Evolutionary conservation across 768 basidiomycete genomes (phyloP), one percentile per base, ranked within the genome.

Genomic region (Hygrocybe coccinea): DNA sequence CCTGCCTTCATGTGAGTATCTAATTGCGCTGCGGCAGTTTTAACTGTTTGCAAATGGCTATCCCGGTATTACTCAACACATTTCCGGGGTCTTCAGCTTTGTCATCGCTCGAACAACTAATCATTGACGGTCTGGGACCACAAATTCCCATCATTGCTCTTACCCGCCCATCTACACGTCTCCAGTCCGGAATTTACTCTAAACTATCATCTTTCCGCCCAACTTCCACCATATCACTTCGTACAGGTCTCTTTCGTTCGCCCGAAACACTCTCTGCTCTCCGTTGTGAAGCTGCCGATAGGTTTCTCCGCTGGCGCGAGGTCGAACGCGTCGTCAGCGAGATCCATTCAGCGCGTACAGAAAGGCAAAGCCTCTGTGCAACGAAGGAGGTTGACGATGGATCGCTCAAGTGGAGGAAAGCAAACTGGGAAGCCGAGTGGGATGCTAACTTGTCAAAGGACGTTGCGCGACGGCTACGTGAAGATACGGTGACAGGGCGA

Each of bases 251-350:
- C 11, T 86, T 89, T 67, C 81, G 76, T 58, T 80, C 83, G 1
- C 85, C 86, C 0, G 84, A 83, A 56, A 84, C 77, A 0, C 73
- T 87, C 10, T 72, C 76, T 1, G 64, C 74, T 1, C 72, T 89
- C 29, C 79, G 87, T 34, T 71, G 68, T 15, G 87, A 88, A 66
- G 86, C 85, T 0, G 76, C 82, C 0, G 84, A 87, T 55, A 78
- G 87, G 17, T 89, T 87, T 67, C 66, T 87, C 54, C 78, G 80
- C 29, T 89, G 87, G 87, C 74, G 85, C 33, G 87, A 87, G 64
- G 79, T 88, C 24, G 83, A 86, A 58, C 74, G 77, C 17, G 79
- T 78, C 10, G 79, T 81, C 5, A 74, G 76, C 56, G 69, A 69
- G 35, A 73, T 83, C 38, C 71, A 70, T 35, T 63, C 59, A 50